Evolutionary conservation across 352 stramenopile genomes (phyloP).

Genomic region (Globisporangium barbulae): DNA sequence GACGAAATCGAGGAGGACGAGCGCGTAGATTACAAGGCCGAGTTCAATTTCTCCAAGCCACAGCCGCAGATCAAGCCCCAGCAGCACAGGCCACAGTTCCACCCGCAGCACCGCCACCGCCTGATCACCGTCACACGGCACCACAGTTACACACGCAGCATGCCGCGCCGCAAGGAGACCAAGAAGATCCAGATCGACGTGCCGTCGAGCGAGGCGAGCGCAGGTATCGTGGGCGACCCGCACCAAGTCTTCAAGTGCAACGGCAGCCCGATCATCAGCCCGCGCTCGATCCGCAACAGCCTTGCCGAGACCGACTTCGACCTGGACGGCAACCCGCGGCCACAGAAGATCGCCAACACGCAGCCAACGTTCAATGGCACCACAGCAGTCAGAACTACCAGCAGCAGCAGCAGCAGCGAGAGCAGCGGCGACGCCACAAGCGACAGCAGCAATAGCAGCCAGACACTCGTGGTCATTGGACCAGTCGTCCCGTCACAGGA

Average conservation of each 20-base stretch:
- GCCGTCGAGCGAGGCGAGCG: slow-evolving; percentile 21
- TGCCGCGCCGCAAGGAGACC: slow-evolving; percentile 56
- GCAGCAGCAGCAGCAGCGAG: not conserved
- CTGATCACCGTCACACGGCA: slow-evolving; percentile 8
- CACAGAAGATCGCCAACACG: slow-evolving; percentile 25
- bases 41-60: slow-evolving; percentile 2
- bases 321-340: slow-evolving; percentile 36
- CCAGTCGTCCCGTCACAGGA: slow-evolving; percentile 1
- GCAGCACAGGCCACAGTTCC: slow-evolving; percentile 10
- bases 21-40: slow-evolving; percentile 1
- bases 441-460: not conserved
- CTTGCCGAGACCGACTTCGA: slow-evolving; percentile 54
- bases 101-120: slow-evolving; percentile 21
- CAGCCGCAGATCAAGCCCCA: not conserved
- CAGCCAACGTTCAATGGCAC: slow-evolving; percentile 2
- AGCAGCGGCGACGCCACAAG: not conserved
- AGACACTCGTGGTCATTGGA: not conserved
- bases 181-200: slow-evolving; percentile 46
- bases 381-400: not conserved
- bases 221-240: slow-evolving; percentile 26
- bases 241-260: slow-evolving; percentile 59
- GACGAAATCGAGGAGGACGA: slow-evolving; percentile 10
- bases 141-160: slow-evolving; percentile 6
- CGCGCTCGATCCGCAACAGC: slow-evolving; percentile 62
- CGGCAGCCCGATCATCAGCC: slow-evolving; percentile 62